Percentiles rank a stretch among this genome's conserved stretches.
Conservation (phyloP, 1,139 yeast genomes). For the Sugiyamaella paludigena region DNA sequence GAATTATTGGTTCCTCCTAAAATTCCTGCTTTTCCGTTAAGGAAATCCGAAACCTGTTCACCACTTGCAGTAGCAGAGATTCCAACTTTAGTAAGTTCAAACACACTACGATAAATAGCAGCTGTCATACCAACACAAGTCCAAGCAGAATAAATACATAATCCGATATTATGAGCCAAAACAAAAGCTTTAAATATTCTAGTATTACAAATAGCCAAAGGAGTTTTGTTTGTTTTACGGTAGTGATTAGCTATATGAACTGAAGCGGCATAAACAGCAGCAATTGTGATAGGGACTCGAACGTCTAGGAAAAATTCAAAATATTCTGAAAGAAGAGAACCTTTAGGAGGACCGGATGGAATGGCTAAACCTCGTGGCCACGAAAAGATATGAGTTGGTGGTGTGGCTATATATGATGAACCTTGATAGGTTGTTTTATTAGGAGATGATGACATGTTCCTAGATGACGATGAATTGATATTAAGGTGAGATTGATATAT, state of each 20-base stretch:
- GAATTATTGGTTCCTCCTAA: constrained; percentile 13
- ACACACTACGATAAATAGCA: constrained; percentile 44
- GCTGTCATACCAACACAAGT: constrained; percentile 66
- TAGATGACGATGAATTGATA: no score
- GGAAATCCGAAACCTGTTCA: constrained; percentile 29
- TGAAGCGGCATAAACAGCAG: constrained; percentile 55
- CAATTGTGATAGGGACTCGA: constrained; percentile 56
- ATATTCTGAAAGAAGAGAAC: constrained; percentile 28
- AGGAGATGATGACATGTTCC: background rate
- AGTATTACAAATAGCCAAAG: constrained; percentile 50
- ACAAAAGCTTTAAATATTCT: constrained; percentile 54
- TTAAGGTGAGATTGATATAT: no score
- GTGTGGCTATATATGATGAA: constrained; percentile 28
- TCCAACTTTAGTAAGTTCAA: constrained; percentile 24
- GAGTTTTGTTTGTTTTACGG: constrained; percentile 50
- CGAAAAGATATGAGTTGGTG: constrained; percentile 30
- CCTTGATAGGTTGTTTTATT: constrained; percentile 11
- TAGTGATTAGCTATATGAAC: constrained; percentile 57
- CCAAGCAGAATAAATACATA: constrained; percentile 69
- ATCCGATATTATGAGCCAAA: constrained; percentile 57
- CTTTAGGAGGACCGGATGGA: constrained; percentile 32
- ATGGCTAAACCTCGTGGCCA: constrained; percentile 34
- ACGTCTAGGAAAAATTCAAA: constrained; percentile 42
- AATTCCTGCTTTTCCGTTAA: constrained; percentile 31
- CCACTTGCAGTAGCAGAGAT: constrained; percentile 17